phyloP scores from a whole-genome alignment of 257 asterid species.

The Linderniella brevidens region DNA sequence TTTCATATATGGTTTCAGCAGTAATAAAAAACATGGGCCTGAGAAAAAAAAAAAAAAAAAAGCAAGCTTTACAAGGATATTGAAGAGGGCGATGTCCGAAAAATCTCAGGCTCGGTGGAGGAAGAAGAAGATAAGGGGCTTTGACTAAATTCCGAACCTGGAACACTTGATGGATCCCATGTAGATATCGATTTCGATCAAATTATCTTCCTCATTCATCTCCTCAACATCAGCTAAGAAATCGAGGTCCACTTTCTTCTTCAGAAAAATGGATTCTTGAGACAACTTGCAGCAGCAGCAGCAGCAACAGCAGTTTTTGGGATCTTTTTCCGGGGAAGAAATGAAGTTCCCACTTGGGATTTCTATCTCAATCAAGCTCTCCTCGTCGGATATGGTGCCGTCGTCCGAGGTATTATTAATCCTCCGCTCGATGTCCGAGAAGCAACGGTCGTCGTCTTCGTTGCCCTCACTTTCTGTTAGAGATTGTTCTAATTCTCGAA shows the following conservation, averaged over 20 bases:
- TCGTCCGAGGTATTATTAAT: not conserved
- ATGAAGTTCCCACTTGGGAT: not conserved
- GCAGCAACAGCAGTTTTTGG: not conserved
- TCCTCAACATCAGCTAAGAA: not conserved
- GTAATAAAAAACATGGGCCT: slow-evolving; percentile 1
- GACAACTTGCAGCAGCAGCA: not conserved
- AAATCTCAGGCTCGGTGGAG: not conserved
- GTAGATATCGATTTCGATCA: slow-evolving; percentile 3
- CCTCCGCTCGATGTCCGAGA: not conserved
- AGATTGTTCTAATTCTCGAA: no score
- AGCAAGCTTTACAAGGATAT: not conserved
- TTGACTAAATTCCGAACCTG: not conserved
- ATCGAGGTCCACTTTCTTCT: not conserved
- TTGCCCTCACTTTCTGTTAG: not conserved
- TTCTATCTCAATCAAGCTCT: slow-evolving; percentile 2
- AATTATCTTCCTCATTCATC: not conserved
- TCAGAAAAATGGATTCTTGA: not conserved
- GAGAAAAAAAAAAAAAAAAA: not conserved
- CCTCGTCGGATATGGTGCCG: not conserved
- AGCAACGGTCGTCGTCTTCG: not conserved
- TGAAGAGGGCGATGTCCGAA: not conserved
- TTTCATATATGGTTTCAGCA: no score
- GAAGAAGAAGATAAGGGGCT: no score
- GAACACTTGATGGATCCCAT: slow-evolving; percentile 6
- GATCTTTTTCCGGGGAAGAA: not conserved